Evolutionary conservation across 176 grass and related monocot species (phyloP).

Genomic region (Aechmea fasciata): DNA sequence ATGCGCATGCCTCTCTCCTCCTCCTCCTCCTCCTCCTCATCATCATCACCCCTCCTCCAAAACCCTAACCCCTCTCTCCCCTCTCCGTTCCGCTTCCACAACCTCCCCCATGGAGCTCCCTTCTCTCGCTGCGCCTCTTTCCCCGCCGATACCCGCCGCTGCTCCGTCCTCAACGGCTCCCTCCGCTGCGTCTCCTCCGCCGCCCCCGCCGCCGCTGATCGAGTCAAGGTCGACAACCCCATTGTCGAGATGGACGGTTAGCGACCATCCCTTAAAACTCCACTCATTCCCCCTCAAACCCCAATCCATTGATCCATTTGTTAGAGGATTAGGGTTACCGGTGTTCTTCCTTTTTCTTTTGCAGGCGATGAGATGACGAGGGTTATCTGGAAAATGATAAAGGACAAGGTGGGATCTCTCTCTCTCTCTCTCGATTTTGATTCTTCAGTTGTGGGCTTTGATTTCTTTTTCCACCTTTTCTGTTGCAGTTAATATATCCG

Average conservation of each 20-base stretch:
- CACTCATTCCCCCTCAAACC: background rate
- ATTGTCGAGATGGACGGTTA: conserved; percentile 98
- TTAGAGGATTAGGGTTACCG: background rate
- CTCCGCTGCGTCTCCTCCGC: conserved; percentile 57
- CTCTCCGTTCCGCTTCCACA: background rate
- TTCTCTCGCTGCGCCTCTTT: conserved; percentile 13
- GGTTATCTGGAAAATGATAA: conserved; percentile 91
- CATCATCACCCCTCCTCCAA: conserved; percentile 26
- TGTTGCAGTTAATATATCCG: conserved; percentile 68
- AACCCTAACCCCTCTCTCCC: conserved; percentile 12
- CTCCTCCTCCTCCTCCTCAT: conserved; percentile 15
- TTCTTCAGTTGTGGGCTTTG: background rate
- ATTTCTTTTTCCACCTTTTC: background rate
- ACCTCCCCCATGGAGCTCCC: background rate
- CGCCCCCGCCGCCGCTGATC: conserved; percentile 29
- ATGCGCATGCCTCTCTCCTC: conserved; percentile 22
- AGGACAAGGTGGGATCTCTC: conserved; percentile 58
- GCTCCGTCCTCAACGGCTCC: conserved; percentile 14
- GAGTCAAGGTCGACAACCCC: conserved; percentile 77
- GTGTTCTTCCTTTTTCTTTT: conserved; percentile 4
- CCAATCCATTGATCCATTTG: background rate
- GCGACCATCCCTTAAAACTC: background rate
- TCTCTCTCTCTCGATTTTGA: background rate
- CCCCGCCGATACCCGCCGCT: background rate
- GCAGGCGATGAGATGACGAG: conserved; percentile 97